Base-by-base conservation (phyloP, 257 asterid species). In the Jacaranda mimosifolia region DNA sequence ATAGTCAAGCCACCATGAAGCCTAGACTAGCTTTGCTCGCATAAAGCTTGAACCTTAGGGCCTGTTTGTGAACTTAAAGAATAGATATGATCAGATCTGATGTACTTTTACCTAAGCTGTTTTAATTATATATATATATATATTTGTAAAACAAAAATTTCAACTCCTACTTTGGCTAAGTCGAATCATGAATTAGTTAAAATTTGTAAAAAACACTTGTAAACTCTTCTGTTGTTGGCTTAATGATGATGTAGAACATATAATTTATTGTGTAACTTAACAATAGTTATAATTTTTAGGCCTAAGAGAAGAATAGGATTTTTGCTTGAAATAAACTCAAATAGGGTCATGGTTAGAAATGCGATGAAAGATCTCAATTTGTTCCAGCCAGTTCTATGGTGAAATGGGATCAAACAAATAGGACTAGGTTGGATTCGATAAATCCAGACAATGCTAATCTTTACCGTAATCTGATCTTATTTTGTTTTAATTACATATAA, bases 1-100 rank as follows among this genome's bases (percentile, higher is more conserved):
- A 36, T 15, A n/a, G 11, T 15, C 12, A 13, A 67, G 42, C 45
- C 14, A 8, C 10, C 8, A 8, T 57, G 53, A 72, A 57, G 56
- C 18, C 51, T 42, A 17, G 42, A 48, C 18, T 6, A 59, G 56
- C 38, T 57, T 55, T 39, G 32, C 52, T 36, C 19, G 46, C 38
- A 21, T 36, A 1, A 49, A 49, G 15, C 45, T 15, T 57, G 67
- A 55, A 45, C 7, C n/a, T 3, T 51, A 18, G 59, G 59, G 65
- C 49, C 49, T 53, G 15, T 7, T 40, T 64, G 75, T 52, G 63
- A 15, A 52, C 51, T 52, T 53, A 38, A 53, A 53, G 52, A 6
- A 10, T 62, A 32, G 52, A 46, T 46, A 48, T 35, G 21, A 70
- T 32, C 7, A 70, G 80, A 68, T 77, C 80, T 58, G 70, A 32